phyloP scores from a whole-genome alignment of 2,329 filamentous ascomycete species.

The Coniochaeta sp. region DNA sequence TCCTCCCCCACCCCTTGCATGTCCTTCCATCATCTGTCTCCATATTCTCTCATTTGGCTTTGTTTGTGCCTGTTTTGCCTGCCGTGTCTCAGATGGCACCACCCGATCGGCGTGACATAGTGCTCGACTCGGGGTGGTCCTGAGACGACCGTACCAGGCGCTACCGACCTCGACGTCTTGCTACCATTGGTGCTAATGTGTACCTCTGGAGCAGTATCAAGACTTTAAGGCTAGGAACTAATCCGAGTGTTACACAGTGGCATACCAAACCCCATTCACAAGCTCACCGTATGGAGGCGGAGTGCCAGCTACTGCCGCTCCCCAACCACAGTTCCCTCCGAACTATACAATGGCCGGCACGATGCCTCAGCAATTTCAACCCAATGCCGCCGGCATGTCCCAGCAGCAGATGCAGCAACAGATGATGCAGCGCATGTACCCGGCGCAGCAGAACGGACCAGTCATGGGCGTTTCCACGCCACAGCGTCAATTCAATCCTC shows the following conservation, averaged over 20 bases:
- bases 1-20: conserved; percentile 7
- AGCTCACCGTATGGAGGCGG: conserved; percentile 48
- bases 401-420: conserved; percentile 30
- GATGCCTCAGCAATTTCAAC: conserved; percentile 47
- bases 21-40: conserved; percentile 5
- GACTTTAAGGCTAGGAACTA: neutral
- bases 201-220: neutral
- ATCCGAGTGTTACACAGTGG: conserved; percentile 30
- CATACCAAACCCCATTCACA: conserved; percentile 51
- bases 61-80: conserved; percentile 3
- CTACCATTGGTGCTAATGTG: neutral
- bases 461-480: conserved; percentile 26
- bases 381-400: conserved; percentile 44
- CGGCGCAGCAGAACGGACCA: conserved; percentile 23
- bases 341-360: conserved; percentile 50
- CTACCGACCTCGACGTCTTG: neutral
- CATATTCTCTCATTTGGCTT: conserved; percentile 5
- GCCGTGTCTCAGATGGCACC: neutral
- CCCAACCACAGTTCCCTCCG: conserved; percentile 37
- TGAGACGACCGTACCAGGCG: neutral
- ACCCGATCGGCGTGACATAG: neutral
- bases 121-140: neutral
- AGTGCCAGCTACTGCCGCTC: conserved; percentile 38
- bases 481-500: conserved; percentile 28
- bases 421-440: conserved; percentile 38